Evolutionary conservation across 441 rosid genomes (phyloP), one percentile per base, ranked within the genome.

Genomic region (Lepidium campestre): DNA sequence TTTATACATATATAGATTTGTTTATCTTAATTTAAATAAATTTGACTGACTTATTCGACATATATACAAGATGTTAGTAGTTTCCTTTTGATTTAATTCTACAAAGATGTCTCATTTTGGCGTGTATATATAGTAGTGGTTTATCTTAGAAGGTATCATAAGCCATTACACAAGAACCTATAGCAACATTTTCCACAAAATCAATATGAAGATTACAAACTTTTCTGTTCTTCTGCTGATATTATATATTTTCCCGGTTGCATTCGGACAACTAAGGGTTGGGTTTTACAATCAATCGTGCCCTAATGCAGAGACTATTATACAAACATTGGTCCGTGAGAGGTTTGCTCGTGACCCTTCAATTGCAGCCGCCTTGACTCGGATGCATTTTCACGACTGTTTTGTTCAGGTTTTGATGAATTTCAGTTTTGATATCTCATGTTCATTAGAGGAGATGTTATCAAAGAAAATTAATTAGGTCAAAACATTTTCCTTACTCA

Each of bases 321-420:
- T 74, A 56, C 40, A 46, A 15, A 56, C 6, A 25, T 31, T 68
- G 1, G 78, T 74, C 2, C 23, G 41, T 8, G 15, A 47, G n/a
- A 49, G 60, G 29, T 74, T 74, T 8, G 53, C 8, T 22, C 1
- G 8, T 48, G 74, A 74, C 56, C 66, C 41, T 32, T 15, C 74
- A 9, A 32, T 74, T 61, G 57, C 78, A 0, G 78, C 78, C 1
- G 66, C 70, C 10, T 62, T 74, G 54, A 68, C 72, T 40, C 36
- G 78, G 40, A 74, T 74, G 78, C 78, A 74, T 56, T 74, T 74
- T 63, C 78, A 74, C n/a, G 78, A 74, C 59, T 74, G 78, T 48
- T 74, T 74, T 56, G 78, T 74, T 27, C 40, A 13, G 77, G 68
- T 70, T 10, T 35, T 2, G 29, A 25, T 13, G 19, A 7, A 36